Evolutionary conservation across 768 basidiomycete species (phyloP).

Genomic region (Mycena latifolia): DNA sequence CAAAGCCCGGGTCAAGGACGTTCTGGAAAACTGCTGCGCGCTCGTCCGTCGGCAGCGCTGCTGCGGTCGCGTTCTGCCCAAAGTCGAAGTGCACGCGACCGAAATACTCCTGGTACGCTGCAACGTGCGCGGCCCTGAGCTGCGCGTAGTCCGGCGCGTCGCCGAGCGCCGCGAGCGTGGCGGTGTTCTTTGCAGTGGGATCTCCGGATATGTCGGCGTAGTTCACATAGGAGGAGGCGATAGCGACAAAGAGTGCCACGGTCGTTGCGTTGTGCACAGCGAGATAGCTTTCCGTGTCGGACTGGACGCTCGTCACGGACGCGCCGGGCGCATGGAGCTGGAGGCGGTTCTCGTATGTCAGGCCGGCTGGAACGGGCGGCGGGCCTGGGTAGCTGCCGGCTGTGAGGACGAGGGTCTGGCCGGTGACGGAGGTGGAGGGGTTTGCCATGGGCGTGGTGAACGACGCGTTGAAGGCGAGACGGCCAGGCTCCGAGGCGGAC

Average conservation of each 20-base stretch:
- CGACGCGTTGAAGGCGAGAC: constrained; percentile 15
- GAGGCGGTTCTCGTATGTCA: constrained; percentile 16
- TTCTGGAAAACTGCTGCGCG: constrained; percentile 12
- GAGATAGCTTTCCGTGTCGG: background rate
- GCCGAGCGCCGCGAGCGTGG: constrained; percentile 6
- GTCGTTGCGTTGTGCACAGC: constrained; percentile 12
- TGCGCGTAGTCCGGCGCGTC: background rate
- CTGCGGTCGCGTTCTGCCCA: constrained; percentile 21
- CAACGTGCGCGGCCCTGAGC: constrained; percentile 11
- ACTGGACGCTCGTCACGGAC: background rate
- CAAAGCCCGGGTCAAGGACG: constrained; percentile 18
- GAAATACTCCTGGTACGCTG: constrained; percentile 14
- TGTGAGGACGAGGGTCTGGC: constrained; percentile 4
- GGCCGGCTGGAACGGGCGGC: constrained; percentile 15
- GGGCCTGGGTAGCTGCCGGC: constrained; percentile 11
- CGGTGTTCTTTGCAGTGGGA: constrained; percentile 6
- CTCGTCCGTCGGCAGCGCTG: constrained; percentile 22
- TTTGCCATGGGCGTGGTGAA: constrained; percentile 13
- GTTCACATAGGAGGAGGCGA: constrained; percentile 20
- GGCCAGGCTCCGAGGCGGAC: constrained; percentile 9
- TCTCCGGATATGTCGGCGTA: constrained; percentile 20
- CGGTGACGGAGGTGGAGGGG: constrained; percentile 2
- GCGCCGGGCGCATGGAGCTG: background rate
- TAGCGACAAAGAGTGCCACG: constrained; percentile 21
- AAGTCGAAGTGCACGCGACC: constrained; percentile 16